phyloP scores from a whole-genome alignment of 2,329 filamentous ascomycete genomes.

The Helminthosporium solani region DNA sequence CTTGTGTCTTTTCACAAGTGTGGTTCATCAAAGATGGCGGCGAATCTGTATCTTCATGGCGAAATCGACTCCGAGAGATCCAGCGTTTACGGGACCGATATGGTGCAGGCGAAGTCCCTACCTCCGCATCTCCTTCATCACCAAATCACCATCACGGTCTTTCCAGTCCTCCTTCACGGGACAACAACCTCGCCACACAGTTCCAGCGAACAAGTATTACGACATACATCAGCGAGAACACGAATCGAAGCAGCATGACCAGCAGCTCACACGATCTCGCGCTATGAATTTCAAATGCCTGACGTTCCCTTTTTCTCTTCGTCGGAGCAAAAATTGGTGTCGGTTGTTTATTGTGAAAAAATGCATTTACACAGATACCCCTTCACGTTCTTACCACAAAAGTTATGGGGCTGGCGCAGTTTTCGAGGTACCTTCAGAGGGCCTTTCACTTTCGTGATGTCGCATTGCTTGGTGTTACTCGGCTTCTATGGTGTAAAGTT shows the following conservation, averaged over 20 bases:
- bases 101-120: slow-evolving; percentile 16
- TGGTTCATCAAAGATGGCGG: slow-evolving; percentile 76
- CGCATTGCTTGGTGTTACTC: slow-evolving; percentile 4
- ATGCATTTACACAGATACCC: slow-evolving; percentile 17
- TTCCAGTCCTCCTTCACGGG: slow-evolving; percentile 30
- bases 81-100: slow-evolving; percentile 70
- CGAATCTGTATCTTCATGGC: slow-evolving; percentile 87
- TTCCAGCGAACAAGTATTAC: slow-evolving; percentile 40
- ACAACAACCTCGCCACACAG: slow-evolving; percentile 27
- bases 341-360: slow-evolving; percentile 6
- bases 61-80: slow-evolving; percentile 81
- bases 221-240: slow-evolving; percentile 40
- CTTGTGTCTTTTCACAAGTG: slow-evolving; percentile 89
- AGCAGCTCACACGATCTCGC: slow-evolving; percentile 35
- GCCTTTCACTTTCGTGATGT: background rate
- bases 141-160: slow-evolving; percentile 21
- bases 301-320: background rate
- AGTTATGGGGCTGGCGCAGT: background rate
- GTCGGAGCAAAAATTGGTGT: background rate
- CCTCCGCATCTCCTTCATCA: slow-evolving; percentile 22
- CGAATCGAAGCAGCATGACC: slow-evolving; percentile 40
- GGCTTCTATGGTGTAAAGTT: background rate
- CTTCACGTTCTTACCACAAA: background rate
- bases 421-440: background rate
- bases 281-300: background rate